Base-by-base conservation (phyloP, 306 rosid species). In the peach (Prunus persica) region DNA sequence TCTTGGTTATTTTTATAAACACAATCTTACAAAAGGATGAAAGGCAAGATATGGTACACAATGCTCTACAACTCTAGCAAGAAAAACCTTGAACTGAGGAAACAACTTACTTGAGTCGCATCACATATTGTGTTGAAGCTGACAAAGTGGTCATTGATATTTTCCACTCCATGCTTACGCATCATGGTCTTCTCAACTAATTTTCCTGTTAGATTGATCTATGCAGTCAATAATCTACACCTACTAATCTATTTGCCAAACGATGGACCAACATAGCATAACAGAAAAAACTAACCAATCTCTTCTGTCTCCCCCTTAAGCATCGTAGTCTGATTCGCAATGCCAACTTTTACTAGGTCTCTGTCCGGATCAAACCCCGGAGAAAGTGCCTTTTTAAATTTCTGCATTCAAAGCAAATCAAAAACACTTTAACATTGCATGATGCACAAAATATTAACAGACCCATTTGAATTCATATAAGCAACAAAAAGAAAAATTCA, bases 251-350 rank as follows among this genome's bases (percentile, higher is more conserved):
- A 45, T 70, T 67, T 41, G 16, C 51, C 63, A 74, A 75, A 15
- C 41, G 20, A 74, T 43, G 13, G 67, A 55, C 34, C 18, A 68
- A 58, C 11, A 10, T 60, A 67, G 49, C 43, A 66, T 16, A 75
- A 79, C 46, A 45, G 38, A 45, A 30, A 77, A 64, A 62, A 74
- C 90, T 80, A 81, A 96, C 99, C 99, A 51, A 96, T 96, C 49
- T 91, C 99, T 85, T 96, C 98, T 0, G 98, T 96, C 87, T 96
- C 99, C 79, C 99, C 99, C 87, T 95, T 95, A 75, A 92, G 97
- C 98, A 96, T 92, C 34, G 99, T 96, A 60, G 99, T 96, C 93
- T 96, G 99, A 80, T 96, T 96, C 19, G 99, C 98, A 73, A 96
- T 87, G 71, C 99, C 99, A 20, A 79, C 11, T 85, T 91, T 92